These are phyloP conservation scores for Cicer yamashitae DNA, from an alignment of 306 rosid species.

Conservation along the genomic window DNA sequence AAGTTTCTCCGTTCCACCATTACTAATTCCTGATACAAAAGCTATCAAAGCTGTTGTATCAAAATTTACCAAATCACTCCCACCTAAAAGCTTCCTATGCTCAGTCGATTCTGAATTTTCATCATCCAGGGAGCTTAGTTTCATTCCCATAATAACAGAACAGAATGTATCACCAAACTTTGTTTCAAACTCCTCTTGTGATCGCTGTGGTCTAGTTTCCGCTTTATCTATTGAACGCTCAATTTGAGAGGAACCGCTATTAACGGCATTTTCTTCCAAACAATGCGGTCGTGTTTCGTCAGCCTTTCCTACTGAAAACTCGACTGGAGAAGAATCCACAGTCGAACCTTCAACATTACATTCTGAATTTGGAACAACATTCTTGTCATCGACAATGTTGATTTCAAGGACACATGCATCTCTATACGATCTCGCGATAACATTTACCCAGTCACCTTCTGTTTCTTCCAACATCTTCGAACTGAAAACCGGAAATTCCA, in stretches of 20 bases:
- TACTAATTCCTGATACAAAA: constrained; percentile 82
- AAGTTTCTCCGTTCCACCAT: constrained; percentile 69
- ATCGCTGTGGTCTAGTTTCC: constrained; percentile 35
- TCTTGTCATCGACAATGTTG: constrained; percentile 41
- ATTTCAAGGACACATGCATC: constrained; percentile 71
- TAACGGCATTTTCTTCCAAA: constrained; percentile 30
- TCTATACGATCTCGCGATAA: constrained; percentile 59
- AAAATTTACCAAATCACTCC: constrained; percentile 64
- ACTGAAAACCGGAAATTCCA: constrained; percentile 61
- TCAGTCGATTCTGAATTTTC: constrained; percentile 36
- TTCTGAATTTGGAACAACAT: constrained; percentile 38
- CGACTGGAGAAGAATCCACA: constrained; percentile 40
- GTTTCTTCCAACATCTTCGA: constrained; percentile 57
- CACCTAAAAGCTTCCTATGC: constrained; percentile 38
- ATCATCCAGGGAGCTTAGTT: constrained; percentile 36
- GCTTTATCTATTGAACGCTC: constrained; percentile 44
- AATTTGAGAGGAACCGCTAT: not conserved
- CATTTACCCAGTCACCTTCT: constrained; percentile 71
- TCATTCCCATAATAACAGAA: constrained; percentile 57
- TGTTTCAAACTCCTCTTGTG: constrained; percentile 27
- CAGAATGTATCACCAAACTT: constrained; percentile 54
- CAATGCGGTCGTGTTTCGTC: constrained; percentile 38
- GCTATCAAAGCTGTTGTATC: constrained; percentile 97
- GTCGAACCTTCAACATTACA: constrained; percentile 38
- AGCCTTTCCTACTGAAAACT: constrained; percentile 43